Percentiles rank a stretch among this genome's conserved stretches.
Conservation (phyloP, 768 basidiomycete species). For the Collybia sp. region DNA sequence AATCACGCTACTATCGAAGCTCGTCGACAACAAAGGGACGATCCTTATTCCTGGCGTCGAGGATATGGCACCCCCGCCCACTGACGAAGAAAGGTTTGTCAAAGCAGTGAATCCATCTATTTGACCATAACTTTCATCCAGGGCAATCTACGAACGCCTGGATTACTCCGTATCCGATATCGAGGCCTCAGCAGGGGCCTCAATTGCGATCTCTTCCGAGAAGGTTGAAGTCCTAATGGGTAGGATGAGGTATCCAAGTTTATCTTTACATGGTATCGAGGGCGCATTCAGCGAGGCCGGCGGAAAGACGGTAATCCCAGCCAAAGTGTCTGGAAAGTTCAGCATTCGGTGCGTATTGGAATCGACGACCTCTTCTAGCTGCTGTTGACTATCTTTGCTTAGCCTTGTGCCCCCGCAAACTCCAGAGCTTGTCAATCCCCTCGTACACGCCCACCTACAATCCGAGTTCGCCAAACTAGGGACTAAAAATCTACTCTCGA, state of each 20-base stretch:
- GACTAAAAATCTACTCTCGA: constrained; percentile 73
- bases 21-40: constrained; percentile 73
- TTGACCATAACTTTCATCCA: constrained; percentile 16
- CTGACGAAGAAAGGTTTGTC: constrained; percentile 64
- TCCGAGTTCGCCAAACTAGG: constrained; percentile 82
- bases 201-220: constrained; percentile 70
- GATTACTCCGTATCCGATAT: constrained; percentile 74
- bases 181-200: constrained; percentile 69
- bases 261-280: constrained; percentile 94
- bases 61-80: constrained; percentile 73
- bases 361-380: background rate
- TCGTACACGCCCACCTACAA: constrained; percentile 67
- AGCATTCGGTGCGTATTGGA: constrained; percentile 67
- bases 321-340: constrained; percentile 86
- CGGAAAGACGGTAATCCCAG: constrained; percentile 92
- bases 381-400: background rate
- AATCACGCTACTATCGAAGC: constrained; percentile 75
- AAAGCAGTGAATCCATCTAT: background rate
- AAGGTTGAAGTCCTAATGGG: constrained; percentile 86
- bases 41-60: constrained; percentile 89
- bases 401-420: constrained; percentile 86
- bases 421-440: constrained; percentile 64
- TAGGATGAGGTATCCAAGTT: constrained; percentile 84
- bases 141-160: constrained; percentile 66
- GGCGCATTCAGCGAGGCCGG: constrained; percentile 86